These are phyloP conservation scores for Corchorus olitorius DNA, from an alignment of 345 rosid genomes.

Conservation along the genomic window DNA sequence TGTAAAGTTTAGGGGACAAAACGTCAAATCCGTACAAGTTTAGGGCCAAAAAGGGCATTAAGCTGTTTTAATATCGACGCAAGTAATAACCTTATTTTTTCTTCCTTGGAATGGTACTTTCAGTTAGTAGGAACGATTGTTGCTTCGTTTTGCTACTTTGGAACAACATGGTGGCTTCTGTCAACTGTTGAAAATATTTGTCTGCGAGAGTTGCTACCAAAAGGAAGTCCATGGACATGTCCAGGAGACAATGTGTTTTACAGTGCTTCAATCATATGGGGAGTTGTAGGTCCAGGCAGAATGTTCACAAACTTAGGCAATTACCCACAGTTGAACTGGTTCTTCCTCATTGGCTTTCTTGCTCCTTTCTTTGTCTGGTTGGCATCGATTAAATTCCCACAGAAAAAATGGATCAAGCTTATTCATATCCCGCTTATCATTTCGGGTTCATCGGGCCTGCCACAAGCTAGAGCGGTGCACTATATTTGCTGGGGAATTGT, in stretches of 20 bases:
- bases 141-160: conserved; percentile 53
- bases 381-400: conserved; percentile 56
- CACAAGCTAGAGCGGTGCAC: conserved; percentile 55
- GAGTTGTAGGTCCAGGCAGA: conserved; percentile 73
- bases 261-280: conserved; percentile 91
- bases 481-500: conserved; percentile 60
- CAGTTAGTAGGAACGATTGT: conserved; percentile 68
- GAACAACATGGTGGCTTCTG: conserved; percentile 81
- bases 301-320: conserved; percentile 65
- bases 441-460: conserved; percentile 43
- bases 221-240: conserved; percentile 88
- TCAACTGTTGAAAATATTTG: conserved; percentile 60
- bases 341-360: conserved; percentile 38
- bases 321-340: conserved; percentile 32
- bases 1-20: too few relatives aligned
- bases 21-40: too few relatives aligned
- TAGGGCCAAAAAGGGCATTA: too few relatives aligned
- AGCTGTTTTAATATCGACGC: too few relatives aligned
- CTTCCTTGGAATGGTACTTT: not conserved
- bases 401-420: conserved; percentile 53
- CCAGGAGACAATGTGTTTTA: conserved; percentile 73
- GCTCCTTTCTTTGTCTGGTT: conserved; percentile 75
- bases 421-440: conserved; percentile 66
- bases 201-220: conserved; percentile 43
- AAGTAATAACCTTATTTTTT: not conserved